Evolutionary conservation across 2,329 filamentous ascomycete species (phyloP), one percentile per base, ranked within the genome.

Genomic region (Botrytis fabae): DNA sequence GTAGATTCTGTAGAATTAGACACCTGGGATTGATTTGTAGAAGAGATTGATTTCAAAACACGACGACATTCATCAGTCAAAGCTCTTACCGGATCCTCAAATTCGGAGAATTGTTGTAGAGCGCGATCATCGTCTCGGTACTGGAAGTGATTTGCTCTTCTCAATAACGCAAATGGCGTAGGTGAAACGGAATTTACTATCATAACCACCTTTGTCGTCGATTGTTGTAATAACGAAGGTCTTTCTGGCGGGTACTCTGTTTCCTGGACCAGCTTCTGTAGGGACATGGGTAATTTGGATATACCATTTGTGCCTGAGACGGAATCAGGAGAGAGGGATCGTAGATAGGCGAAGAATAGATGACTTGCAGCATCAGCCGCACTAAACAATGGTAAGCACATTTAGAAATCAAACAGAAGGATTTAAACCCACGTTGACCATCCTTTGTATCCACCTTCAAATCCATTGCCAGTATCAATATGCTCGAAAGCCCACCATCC

Each of bases 401-500:
- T 44, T 18, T 25, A 59, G 20, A n/a, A 25, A 22, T 42, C 22
- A 57, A 70, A 46, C 22, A 42, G 10, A 65, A 40, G 18, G 51
- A 44, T 62, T 44, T 57, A 57, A 57, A 80, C 89, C 82, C 84
- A 95, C 92, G 85, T 91, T 77, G 91, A 86, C 95, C 96, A 99
- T 62, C 90, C 89, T 80, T 92, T 93, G 83, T 99, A 99, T 71
- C 95, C 95, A 59, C 93, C 93, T 77, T 98, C 96, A 78, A 99
- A 99, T 25, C 96, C 96, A 81, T 92, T 95, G 60, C 92, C 93
- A 10, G 90, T 90, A 81, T 98, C 95, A 64, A 86, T 89, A 77
- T 97, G 93, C 80, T 98, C 95, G 81, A 99, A 99, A 1, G 95
- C 94, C 96, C 96, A 99, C 96, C 96, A 99, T 63, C 95, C 94